Base-by-base conservation (phyloP, 192 early-diverging fungal species). In the Backusella morwellensis region DNA sequence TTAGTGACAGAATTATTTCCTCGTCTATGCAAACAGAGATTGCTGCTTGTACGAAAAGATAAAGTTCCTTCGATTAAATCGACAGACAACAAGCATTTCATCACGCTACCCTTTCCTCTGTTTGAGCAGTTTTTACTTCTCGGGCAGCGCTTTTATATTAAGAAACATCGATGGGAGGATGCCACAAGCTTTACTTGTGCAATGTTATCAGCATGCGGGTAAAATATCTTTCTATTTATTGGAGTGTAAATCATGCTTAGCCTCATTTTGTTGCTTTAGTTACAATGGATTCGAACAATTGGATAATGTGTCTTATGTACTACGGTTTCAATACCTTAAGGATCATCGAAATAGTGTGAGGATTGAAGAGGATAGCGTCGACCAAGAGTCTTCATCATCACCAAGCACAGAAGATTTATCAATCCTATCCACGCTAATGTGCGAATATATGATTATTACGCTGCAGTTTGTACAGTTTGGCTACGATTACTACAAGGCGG, bases 1-100 rank as follows among this genome's bases (percentile, higher is more conserved):
- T 9, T 32, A 47, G 80, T 78, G 35, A 82, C 73, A 7, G 77
- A 82, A n/a, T 36, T 82, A 38, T 75, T 82, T 40, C 80, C 80
- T 63, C 72, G 77, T 52, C 41, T 82, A 44, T 82, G 74, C 35
- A 78, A 78, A 38, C 72, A 78, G 52, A 52, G 73, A 15, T 35
- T 82, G 8, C 26, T 66, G 1, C 69, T 82, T 29, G 38, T 59
- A 17, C 47, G 59, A 35, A 68, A 66, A 36, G 76, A 78, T 36
- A 75, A 59, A n/a, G 35, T 75, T 35, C 73, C 74, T 19, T 75
- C 56, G 2, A 72, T 82, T 4, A 78, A 82, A 68, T 78, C 80
- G 3, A 75, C 74, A 0, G 80, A 82, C 21, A 78, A 77, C 35
- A 78, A 82, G 54, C 77, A 78, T 75, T 75, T 68, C 23, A 68